Evolutionary conservation across 352 stramenopile genomes (phyloP).

Genomic region (Bremia lactucae): DNA sequence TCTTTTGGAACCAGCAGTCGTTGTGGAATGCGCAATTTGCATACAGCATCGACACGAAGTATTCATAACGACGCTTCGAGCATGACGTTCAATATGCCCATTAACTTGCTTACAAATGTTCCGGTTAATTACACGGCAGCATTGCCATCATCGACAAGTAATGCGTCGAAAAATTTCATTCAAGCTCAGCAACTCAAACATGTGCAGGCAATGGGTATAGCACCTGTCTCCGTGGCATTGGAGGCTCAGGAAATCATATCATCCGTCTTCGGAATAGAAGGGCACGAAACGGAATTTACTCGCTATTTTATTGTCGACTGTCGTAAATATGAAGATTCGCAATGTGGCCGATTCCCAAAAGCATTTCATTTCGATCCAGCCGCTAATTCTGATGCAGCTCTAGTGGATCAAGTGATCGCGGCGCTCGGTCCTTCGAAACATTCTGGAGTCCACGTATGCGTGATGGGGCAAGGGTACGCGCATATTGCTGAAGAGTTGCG

Average conservation of each 20-base stretch:
- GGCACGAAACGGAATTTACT: conserved; percentile 26
- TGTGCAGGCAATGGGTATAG: conserved; percentile 34
- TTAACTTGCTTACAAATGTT: conserved; percentile 24
- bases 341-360: conserved; percentile 51
- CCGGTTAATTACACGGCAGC: conserved; percentile 16
- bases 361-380: conserved; percentile 72
- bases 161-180: conserved; percentile 18
- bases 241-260: conserved; percentile 50
- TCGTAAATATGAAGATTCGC: conserved; percentile 31
- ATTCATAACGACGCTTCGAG: conserved; percentile 55
- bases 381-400: conserved; percentile 31
- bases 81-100: conserved; percentile 45
- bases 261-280: conserved; percentile 61
- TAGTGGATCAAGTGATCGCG: conserved; percentile 55
- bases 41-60: conserved; percentile 54
- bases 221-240: conserved; percentile 48
- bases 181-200: conserved; percentile 41
- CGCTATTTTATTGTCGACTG: conserved; percentile 78
- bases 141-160: conserved; percentile 21
- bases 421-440: conserved; percentile 54
- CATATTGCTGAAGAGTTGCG: conserved; percentile 52
- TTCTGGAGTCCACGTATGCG: conserved; percentile 54
- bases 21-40: conserved; percentile 37
- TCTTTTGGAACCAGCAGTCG: conserved; percentile 2
- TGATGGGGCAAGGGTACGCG: conserved; percentile 72